Evolutionary conservation across 2,329 filamentous ascomycete species (phyloP).

Genomic region (Aspergillus phoenicis): DNA sequence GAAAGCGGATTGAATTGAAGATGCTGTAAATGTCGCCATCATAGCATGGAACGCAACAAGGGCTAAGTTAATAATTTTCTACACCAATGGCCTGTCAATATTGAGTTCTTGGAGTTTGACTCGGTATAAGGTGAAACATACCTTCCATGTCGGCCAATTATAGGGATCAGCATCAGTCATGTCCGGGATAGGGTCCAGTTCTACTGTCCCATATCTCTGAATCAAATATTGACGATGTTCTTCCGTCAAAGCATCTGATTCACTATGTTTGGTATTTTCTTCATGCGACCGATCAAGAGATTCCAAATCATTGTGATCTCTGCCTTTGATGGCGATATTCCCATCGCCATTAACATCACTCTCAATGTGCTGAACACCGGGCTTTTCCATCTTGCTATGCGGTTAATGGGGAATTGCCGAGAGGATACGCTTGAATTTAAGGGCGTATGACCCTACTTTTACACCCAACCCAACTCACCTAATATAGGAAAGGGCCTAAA

Average conservation of each 20-base stretch:
- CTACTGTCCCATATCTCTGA: constrained; percentile 55
- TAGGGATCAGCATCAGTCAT: constrained; percentile 56
- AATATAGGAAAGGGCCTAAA: no score
- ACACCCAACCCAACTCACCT: no score
- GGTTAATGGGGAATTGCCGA: no score
- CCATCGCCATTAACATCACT: no score
- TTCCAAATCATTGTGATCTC: no score
- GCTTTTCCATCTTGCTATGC: no score
- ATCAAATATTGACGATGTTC: constrained; percentile 52
- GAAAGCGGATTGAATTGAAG: constrained; percentile 58
- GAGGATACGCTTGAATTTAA: no score
- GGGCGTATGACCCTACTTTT: no score
- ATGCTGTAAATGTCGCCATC: constrained; percentile 60
- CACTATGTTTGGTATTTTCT: not conserved
- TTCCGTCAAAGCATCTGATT: not conserved
- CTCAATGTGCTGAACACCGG: no score
- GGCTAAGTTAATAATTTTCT: constrained; percentile 54
- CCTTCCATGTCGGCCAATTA: constrained; percentile 6
- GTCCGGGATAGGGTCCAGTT: constrained; percentile 57
- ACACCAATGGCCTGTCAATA: not conserved
- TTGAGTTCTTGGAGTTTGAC: not conserved
- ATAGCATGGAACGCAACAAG: constrained; percentile 61
- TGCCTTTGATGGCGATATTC: no score
- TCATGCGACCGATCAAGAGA: no score
- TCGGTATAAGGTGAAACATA: not conserved